Evolutionary conservation across 2,329 filamentous ascomycete species (phyloP).

Genomic region (Cladophialophora immunda): DNA sequence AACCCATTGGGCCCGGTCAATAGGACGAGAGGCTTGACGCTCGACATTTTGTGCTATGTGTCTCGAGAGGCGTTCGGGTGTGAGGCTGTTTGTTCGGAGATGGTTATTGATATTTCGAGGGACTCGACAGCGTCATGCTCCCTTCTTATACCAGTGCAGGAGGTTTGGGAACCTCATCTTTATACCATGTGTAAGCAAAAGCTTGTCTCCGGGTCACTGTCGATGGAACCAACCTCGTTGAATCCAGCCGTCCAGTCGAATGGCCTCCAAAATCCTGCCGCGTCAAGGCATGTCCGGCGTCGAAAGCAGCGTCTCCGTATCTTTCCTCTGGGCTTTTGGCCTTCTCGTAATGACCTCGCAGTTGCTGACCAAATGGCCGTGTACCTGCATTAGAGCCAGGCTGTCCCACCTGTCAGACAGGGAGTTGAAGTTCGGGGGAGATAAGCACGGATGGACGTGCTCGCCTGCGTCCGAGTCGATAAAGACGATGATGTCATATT

Average conservation of each 20-base stretch:
- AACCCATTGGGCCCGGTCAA: conserved; percentile 35
- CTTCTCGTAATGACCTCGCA: neutral
- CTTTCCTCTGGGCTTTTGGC: neutral
- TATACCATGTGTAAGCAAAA: neutral
- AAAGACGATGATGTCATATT: conserved; percentile 11
- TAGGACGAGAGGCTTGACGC: conserved; percentile 28
- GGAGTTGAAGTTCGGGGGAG: neutral
- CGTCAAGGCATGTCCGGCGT: neutral
- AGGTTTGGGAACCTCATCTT: neutral
- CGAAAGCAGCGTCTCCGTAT: neutral
- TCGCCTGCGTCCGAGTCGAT: neutral
- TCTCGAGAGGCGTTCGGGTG: neutral
- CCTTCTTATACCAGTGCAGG: neutral
- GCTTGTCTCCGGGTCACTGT: neutral
- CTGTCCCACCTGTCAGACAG: neutral
- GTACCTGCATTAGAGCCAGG: conserved; percentile 4
- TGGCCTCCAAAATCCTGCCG: neutral
- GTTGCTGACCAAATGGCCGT: neutral
- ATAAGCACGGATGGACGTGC: neutral
- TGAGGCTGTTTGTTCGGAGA: neutral
- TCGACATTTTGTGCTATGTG: conserved; percentile 11
- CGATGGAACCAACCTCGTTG: neutral
- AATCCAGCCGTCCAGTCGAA: neutral
- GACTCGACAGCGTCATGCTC: neutral
- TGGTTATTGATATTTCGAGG: neutral